Conservation (phyloP, 805 yeast genomes). For the Ogataea nonfermentans region DNA sequence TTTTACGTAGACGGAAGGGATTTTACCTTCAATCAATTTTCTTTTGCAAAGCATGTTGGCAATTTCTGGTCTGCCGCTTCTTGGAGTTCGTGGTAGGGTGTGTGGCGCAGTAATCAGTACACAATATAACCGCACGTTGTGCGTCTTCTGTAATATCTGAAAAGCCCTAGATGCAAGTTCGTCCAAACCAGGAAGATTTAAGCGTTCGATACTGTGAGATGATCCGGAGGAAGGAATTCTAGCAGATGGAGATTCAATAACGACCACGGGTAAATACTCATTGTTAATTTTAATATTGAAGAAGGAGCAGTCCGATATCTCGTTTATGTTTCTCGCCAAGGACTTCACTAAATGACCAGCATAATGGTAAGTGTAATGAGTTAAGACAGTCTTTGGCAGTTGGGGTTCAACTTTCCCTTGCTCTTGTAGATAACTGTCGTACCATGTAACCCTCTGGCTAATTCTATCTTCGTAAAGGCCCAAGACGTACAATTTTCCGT, state of each 20-base stretch:
- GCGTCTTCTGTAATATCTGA: conserved; percentile 49
- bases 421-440: conserved; percentile 44
- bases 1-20: conserved; percentile 77
- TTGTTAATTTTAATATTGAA: conserved; percentile 79
- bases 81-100: conserved; percentile 75
- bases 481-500: conserved; percentile 83
- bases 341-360: conserved; percentile 85
- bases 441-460: conserved; percentile 70
- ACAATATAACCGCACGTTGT: conserved; percentile 77
- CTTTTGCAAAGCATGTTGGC: conserved; percentile 86
- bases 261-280: conserved; percentile 80
- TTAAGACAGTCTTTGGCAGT: conserved; percentile 4
- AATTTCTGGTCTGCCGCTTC: conserved; percentile 86
- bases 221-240: conserved; percentile 1
- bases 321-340: conserved; percentile 73
- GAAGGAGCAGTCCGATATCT: conserved; percentile 85
- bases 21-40: conserved; percentile 72
- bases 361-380: conserved; percentile 61
- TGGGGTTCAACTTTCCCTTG: conserved; percentile 10
- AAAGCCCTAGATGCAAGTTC: conserved; percentile 48
- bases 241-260: conserved; percentile 56
- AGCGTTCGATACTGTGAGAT: conserved; percentile 10
- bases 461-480: conserved; percentile 92
- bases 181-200: conserved; percentile 43
- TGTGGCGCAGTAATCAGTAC: conserved; percentile 77